These are phyloP conservation scores for Isoetes taiwanensis DNA, from an alignment of 75 land plant species.

Conservation along the genomic window DNA sequence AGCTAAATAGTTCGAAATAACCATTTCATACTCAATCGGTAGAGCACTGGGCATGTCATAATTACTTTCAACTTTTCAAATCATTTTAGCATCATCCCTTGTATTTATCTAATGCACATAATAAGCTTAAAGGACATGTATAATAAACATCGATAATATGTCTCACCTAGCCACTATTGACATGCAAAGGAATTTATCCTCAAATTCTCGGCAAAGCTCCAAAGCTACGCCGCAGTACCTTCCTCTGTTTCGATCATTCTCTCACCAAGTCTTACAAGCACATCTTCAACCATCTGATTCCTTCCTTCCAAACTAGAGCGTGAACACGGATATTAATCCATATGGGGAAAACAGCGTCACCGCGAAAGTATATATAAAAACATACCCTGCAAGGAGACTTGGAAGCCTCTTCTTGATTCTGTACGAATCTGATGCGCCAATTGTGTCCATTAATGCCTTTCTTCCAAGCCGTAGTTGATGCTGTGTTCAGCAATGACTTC, in stretches of 20 bases:
- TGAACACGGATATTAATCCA: neutral
- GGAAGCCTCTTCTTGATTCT: slow-evolving; percentile 87
- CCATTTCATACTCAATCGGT: too few relatives aligned
- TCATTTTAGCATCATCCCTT: too few relatives aligned
- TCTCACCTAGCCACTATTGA: slow-evolving; percentile 74
- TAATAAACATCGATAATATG: too few relatives aligned
- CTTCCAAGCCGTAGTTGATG: slow-evolving; percentile 80
- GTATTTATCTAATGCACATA: too few relatives aligned
- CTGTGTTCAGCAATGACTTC: slow-evolving; percentile 62
- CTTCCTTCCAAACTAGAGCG: slow-evolving; percentile 74
- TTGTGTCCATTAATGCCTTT: slow-evolving; percentile 75
- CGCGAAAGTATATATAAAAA: neutral
- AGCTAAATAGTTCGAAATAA: too few relatives aligned
- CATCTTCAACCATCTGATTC: slow-evolving; percentile 79
- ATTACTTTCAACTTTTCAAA: too few relatives aligned
- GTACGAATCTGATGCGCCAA: slow-evolving; percentile 73
- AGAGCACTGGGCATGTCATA: too few relatives aligned
- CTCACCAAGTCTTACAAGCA: slow-evolving; percentile 83
- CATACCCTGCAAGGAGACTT: slow-evolving; percentile 72
- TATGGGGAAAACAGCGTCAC: neutral
- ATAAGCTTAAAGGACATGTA: too few relatives aligned
- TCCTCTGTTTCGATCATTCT: slow-evolving; percentile 66
- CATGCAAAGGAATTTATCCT: slow-evolving; percentile 88
- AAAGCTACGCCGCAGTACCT: slow-evolving; percentile 93
- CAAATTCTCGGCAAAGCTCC: slow-evolving; percentile 98